A percentile compares a stretch with the other conserved stretches of the same genome.
Evolutionary conservation across 75 land plant species (phyloP).

Genomic region (Picea glauca): DNA sequence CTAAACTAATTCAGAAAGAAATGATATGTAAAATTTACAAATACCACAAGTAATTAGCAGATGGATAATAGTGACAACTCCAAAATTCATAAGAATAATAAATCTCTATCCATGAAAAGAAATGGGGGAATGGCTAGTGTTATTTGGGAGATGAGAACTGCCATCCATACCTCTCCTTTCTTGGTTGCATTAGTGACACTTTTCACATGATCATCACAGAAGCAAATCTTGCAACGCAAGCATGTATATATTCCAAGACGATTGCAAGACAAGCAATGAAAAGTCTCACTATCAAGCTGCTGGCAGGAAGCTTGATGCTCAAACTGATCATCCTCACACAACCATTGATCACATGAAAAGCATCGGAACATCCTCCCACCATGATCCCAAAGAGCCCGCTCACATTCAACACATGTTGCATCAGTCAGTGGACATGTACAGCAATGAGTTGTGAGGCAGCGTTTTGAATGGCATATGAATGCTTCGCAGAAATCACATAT

Average conservation of each 20-base stretch:
- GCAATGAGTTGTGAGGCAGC: conserved; percentile 30
- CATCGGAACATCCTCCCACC: conserved; percentile 43
- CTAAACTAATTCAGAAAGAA: background rate
- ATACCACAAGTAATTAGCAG: background rate
- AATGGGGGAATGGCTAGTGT: background rate
- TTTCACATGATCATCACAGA: conserved; percentile 49
- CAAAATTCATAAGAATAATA: background rate
- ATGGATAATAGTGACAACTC: background rate
- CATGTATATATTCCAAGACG: conserved; percentile 40
- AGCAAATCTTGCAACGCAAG: conserved; percentile 47
- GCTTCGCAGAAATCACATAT: conserved; percentile 46
- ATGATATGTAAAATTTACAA: background rate
- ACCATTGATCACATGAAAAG: conserved; percentile 47
- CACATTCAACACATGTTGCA: conserved; percentile 43
- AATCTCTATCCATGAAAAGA: background rate
- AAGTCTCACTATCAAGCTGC: conserved; percentile 43
- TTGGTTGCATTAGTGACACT: conserved; percentile 30
- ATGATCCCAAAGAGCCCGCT: conserved; percentile 38
- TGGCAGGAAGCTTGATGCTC: conserved; percentile 53
- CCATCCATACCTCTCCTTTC: conserved; percentile 32
- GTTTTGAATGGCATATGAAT: conserved; percentile 38
- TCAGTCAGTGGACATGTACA: conserved; percentile 37
- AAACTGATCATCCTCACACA: conserved; percentile 47
- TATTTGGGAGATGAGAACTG: background rate
- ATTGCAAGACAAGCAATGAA: conserved; percentile 41